Evolutionary conservation across 495 filamentous ascomycete species (phyloP).

Genomic region (Penicillium desertorum): DNA sequence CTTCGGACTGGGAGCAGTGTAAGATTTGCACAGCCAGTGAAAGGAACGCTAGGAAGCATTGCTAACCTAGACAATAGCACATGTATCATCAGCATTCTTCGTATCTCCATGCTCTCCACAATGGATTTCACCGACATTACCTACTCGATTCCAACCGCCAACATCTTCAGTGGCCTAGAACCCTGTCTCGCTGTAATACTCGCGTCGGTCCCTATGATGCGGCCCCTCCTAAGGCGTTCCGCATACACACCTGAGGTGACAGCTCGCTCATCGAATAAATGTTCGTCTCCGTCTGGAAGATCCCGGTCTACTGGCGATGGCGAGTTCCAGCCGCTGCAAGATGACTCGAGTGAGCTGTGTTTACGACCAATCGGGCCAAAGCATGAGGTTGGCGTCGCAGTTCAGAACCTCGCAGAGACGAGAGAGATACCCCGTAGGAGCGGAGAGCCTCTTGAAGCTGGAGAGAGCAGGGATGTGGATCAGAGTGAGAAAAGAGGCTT

Average conservation of each 20-base stretch:
- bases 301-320: background rate
- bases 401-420: background rate
- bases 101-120: background rate
- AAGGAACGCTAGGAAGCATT: background rate
- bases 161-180: conserved; percentile 25
- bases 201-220: conserved; percentile 26
- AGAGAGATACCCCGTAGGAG: background rate
- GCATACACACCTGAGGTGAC: background rate
- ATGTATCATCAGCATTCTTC: conserved; percentile 3
- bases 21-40: background rate
- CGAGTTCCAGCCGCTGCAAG: background rate
- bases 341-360: background rate
- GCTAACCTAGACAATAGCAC: background rate
- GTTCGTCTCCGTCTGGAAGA: background rate
- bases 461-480: background rate
- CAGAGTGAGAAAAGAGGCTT: background rate
- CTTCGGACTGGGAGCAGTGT: background rate
- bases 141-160: conserved; percentile 15
- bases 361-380: background rate
- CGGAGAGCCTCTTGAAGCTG: background rate
- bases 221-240: conserved; percentile 18
- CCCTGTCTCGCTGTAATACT: conserved; percentile 25
- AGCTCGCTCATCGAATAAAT: background rate
- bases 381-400: background rate
- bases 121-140: conserved; percentile 1